Conservation (phyloP, 2,329 filamentous ascomycete species). For the Apiospora malaysiana region DNA sequence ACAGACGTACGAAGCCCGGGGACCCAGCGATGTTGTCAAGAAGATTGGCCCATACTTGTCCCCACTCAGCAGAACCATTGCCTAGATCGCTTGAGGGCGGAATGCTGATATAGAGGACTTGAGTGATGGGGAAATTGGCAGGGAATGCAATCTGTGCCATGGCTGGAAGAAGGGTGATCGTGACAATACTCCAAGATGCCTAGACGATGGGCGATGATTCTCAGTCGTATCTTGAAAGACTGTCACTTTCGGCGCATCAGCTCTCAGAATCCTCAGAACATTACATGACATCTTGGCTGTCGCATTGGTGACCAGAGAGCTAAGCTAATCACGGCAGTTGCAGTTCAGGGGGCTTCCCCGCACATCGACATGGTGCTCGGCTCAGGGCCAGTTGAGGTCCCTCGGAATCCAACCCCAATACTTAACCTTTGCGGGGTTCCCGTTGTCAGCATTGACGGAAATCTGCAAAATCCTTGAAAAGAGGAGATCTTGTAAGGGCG, state of each 20-base stretch:
- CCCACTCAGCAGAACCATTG: background rate
- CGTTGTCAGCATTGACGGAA: background rate
- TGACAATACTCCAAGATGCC: no score
- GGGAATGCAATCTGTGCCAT: background rate
- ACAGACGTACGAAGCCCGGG: constrained; percentile 35
- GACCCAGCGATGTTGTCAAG: constrained; percentile 25
- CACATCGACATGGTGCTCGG: background rate
- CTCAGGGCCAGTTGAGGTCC: background rate
- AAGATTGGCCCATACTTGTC: background rate
- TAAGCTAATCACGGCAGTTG: background rate
- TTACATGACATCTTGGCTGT: background rate
- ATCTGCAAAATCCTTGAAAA: background rate
- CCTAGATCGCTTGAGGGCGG: background rate
- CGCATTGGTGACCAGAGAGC: background rate
- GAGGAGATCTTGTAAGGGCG: background rate
- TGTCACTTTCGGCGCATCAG: background rate
- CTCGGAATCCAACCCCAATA: background rate
- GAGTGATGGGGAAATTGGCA: background rate
- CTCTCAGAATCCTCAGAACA: no score
- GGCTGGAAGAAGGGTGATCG: background rate
- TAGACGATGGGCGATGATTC: background rate
- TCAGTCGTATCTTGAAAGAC: background rate
- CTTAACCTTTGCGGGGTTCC: background rate
- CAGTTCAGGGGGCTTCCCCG: background rate
- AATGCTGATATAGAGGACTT: background rate